Evolutionary conservation across 257 asterid species (phyloP), one percentile per base, ranked within the genome.

Genomic region (Solanum sitiens): DNA sequence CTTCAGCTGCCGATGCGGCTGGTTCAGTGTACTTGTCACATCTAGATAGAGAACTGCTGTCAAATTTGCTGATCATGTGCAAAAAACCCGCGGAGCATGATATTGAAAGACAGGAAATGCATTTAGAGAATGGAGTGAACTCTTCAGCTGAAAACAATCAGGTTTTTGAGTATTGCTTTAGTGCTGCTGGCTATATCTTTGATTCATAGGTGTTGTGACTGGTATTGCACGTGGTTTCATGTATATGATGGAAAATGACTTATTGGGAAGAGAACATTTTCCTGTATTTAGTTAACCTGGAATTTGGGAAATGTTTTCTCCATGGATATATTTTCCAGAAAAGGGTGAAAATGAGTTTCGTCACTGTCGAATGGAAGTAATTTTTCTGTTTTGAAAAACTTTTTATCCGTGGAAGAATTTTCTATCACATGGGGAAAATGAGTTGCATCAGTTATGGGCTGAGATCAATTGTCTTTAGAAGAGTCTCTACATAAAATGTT

Each of bases 1-100:
- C 93, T 70, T 97, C 99, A 86, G 99, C 99, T 74, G 99, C 99
- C 91, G 99, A 97, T 92, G 99, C 99, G 11, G 97, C 99, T 11
- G 99, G 99, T 39, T 96, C 96, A 15, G 98, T 94, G 86, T 97
- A 97, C 89, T 87, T 95, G 89, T 96, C 98, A 87, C 91, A 99
- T 87, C 98, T 97, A 30, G 96, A 97, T 90, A 90, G 93, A 83
- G 99, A 97, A 87, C 86, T 96, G 89, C 95, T 96, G 61, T 98
- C 98, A 25, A 97, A 97, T 97, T 93, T 97, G 95, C 92, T 96
- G 90, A 97, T 97, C 67, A 96, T 95, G 98, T 97, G 99, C 90
- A 93, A 91, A 90, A 94, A 95, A 91, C 89, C 93, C 47, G 14
- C 87, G 86, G 92, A 94, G 74, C 74, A 91, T 21, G 95, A 94